A percentile compares a stretch with the other conserved stretches of the same genome.
These are phyloP conservation scores for Aspergillus nanangensis DNA, from an alignment of 495 filamentous ascomycete genomes.

Conservation along the genomic window DNA sequence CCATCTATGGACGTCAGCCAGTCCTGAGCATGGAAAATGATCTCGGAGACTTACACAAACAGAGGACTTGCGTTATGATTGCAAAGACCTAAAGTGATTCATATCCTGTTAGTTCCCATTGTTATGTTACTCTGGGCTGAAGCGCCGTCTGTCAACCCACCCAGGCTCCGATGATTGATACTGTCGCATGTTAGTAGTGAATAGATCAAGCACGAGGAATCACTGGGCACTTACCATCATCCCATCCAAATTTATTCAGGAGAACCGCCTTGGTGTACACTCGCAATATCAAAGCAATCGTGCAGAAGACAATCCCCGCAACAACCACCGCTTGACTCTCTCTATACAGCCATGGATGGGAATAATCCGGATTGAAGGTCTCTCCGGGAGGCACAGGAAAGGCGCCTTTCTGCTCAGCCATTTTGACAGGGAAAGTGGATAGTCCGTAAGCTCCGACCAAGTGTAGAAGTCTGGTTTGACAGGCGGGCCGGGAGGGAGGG, in stretches of 20 bases:
- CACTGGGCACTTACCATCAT: conserved; percentile 17
- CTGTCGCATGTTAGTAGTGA: not conserved
- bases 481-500: too few species aligned
- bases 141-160: conserved; percentile 5
- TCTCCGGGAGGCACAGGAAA: conserved; percentile 11
- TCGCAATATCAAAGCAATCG: conserved; percentile 11
- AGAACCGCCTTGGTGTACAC: conserved; percentile 17
- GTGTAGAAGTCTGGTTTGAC: too few species aligned
- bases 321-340: conserved; percentile 8
- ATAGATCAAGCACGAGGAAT: not conserved
- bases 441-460: too few species aligned
- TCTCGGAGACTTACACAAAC: not conserved
- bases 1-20: conserved; percentile 1
- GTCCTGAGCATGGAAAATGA: not conserved
- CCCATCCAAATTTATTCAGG: conserved; percentile 22
- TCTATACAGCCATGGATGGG: conserved; percentile 13
- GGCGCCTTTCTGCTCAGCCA: conserved; percentile 1
- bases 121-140: too few species aligned
- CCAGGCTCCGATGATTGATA: conserved; percentile 11
- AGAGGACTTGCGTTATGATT: not conserved
- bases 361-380: conserved; percentile 15
- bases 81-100: not conserved
- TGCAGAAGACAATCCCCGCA: conserved; percentile 13
- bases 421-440: not conserved
- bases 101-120: too few species aligned